Evolutionary conservation across 2,329 filamentous ascomycete genomes (phyloP).

Genomic region (Ciborinia camelliae): DNA sequence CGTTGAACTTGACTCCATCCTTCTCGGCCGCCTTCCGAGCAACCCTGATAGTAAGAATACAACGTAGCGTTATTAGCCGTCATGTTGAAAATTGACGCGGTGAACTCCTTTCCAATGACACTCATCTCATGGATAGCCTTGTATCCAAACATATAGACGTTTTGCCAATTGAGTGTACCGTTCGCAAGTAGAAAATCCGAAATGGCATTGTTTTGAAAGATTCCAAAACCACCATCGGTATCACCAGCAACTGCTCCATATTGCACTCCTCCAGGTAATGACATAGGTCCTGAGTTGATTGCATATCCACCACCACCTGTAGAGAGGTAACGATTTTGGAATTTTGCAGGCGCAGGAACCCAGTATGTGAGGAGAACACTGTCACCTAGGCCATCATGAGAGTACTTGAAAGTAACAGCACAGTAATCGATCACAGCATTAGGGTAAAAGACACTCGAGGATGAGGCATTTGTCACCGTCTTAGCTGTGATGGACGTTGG

Average conservation of each 20-base stretch:
- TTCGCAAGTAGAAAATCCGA: constrained; percentile 40
- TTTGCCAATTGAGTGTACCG: constrained; percentile 34
- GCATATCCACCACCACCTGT: constrained; percentile 47
- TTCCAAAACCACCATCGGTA: constrained; percentile 51
- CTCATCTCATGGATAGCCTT: constrained; percentile 40
- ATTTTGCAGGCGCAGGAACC: constrained; percentile 43
- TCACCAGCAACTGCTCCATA: constrained; percentile 48
- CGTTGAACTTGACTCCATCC: constrained; percentile 46
- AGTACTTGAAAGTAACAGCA: constrained; percentile 47
- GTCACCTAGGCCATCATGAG: constrained; percentile 42
- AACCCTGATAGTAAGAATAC: constrained; percentile 21
- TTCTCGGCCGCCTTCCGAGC: constrained; percentile 44
- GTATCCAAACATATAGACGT: constrained; percentile 41
- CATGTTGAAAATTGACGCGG: constrained; percentile 42
- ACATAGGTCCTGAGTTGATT: constrained; percentile 40
- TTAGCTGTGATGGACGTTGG: constrained; percentile 40
- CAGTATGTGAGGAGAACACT: constrained; percentile 42
- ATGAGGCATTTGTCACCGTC: constrained; percentile 38
- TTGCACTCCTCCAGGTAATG: constrained; percentile 42
- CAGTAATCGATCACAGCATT: constrained; percentile 42
- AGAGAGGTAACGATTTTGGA: constrained; percentile 46
- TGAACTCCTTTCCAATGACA: constrained; percentile 44
- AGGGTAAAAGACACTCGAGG: constrained; percentile 34
- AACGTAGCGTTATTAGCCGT: constrained; percentile 19
- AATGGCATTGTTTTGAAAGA: constrained; percentile 43